Evolutionary conservation across 2,329 filamentous ascomycete genomes (phyloP).

Genomic region (Sporothrix humicola): DNA sequence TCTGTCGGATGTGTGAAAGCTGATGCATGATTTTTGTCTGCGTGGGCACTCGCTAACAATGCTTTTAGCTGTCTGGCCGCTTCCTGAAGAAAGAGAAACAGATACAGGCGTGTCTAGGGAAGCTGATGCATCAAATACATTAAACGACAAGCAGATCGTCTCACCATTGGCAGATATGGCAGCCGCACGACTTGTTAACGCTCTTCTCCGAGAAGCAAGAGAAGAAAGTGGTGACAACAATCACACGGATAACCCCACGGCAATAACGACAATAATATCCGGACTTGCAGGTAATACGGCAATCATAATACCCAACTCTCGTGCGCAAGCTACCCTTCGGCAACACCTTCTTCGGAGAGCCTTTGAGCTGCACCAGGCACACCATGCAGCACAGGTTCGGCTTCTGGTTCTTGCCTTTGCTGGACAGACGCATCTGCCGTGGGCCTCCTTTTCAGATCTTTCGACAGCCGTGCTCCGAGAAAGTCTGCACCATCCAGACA

Average conservation of each 20-base stretch:
- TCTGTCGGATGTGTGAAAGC: neutral
- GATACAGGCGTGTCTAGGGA: neutral
- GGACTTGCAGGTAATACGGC: slow-evolving; percentile 1
- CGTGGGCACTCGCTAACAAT: neutral
- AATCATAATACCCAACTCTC: neutral
- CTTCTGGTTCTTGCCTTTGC: neutral
- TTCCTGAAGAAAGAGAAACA: slow-evolving; percentile 5
- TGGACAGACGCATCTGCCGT: neutral
- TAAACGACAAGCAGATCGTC: neutral
- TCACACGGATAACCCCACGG: slow-evolving; percentile 1
- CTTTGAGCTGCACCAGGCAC: neutral
- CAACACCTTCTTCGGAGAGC: slow-evolving; percentile 7
- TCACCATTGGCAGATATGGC: slow-evolving; percentile 1
- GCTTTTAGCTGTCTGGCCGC: slow-evolving; percentile 6
- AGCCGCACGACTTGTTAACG: slow-evolving; percentile 4
- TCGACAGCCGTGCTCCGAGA: neutral
- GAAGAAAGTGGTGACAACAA: neutral
- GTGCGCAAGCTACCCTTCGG: neutral
- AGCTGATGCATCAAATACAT: neutral
- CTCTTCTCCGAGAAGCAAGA: slow-evolving; percentile 1
- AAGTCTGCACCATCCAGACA: neutral
- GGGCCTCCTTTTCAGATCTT: neutral
- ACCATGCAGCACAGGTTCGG: neutral
- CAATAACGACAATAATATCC: slow-evolving; percentile 6
- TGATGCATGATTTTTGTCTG: neutral